Conservation (phyloP, 2,329 filamentous ascomycete species). For the Lanzia echinophila region DNA sequence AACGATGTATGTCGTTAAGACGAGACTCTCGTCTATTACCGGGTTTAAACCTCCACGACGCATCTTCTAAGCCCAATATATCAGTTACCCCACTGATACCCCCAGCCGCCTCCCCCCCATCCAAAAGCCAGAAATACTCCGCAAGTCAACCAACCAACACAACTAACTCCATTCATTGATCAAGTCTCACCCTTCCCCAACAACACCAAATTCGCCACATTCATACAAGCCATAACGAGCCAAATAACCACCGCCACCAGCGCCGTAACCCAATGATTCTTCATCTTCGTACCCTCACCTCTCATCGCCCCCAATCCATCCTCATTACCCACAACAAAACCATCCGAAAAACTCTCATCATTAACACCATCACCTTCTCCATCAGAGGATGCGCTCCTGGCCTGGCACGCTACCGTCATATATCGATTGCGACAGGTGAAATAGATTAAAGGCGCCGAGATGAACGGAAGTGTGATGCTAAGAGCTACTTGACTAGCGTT, state of each 20-base stretch:
- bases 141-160: too few relatives aligned
- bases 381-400: background rate
- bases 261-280: conserved; percentile 61
- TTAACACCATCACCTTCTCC: too few relatives aligned
- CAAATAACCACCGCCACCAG: conserved; percentile 54
- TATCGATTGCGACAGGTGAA: conserved; percentile 74
- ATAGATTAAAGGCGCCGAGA: conserved; percentile 76
- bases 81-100: too few relatives aligned
- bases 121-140: too few relatives aligned
- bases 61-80: too few relatives aligned
- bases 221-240: conserved; percentile 70
- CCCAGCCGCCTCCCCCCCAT: too few relatives aligned
- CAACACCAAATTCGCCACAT: conserved; percentile 68
- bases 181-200: conserved; percentile 38
- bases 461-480: conserved; percentile 72
- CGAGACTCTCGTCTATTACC: too few relatives aligned
- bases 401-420: conserved; percentile 50
- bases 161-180: background rate
- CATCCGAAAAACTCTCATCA: too few relatives aligned
- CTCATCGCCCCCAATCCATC: conserved; percentile 27
- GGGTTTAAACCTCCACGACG: too few relatives aligned
- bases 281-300: conserved; percentile 45
- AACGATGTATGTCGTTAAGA: too few relatives aligned
- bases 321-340: background rate
- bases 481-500: conserved; percentile 73